These are phyloP conservation scores for Geranium incanum DNA, from an alignment of 441 rosid species.

Conservation along the genomic window DNA sequence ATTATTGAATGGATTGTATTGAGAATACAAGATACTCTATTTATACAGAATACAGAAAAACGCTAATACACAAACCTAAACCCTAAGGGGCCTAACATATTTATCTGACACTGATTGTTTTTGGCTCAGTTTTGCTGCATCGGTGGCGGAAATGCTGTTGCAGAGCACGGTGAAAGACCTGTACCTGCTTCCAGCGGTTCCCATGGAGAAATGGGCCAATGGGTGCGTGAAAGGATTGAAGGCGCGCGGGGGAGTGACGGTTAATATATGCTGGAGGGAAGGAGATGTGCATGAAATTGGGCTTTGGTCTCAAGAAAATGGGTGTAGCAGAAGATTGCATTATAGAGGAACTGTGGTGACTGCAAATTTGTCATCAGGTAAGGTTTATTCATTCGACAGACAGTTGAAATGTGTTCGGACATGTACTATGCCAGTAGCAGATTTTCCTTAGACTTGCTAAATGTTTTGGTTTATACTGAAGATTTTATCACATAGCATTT, in stretches of 20 bases:
- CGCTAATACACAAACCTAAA: too few species aligned
- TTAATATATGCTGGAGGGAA: conserved; percentile 61
- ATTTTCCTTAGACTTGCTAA: conserved; percentile 1
- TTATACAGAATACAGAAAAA: too few species aligned
- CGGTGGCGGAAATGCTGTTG: conserved; percentile 81
- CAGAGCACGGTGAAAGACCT: conserved; percentile 69
- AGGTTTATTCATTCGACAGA: conserved; percentile 40
- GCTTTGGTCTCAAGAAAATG: conserved; percentile 32
- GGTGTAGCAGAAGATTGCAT: conserved; percentile 33
- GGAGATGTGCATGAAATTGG: conserved; percentile 63
- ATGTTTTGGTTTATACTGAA: not conserved
- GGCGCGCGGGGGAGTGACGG: conserved; percentile 66
- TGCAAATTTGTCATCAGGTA: conserved; percentile 35
- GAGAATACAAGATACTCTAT: too few species aligned
- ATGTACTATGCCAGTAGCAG: conserved; percentile 6
- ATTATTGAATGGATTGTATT: too few species aligned
- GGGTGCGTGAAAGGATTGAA: conserved; percentile 69
- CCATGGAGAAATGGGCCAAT: conserved; percentile 61
- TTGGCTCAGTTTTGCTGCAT: conserved; percentile 57
- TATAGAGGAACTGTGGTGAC: conserved; percentile 42
- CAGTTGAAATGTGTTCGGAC: conserved; percentile 34
- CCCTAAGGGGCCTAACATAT: too few species aligned
- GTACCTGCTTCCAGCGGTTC: conserved; percentile 81
- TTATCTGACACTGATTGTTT: too few species aligned
- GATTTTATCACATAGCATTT: too few species aligned